Base-by-base conservation (phyloP, 208 protist genomes). In the Sergeia podlipaevii region DNA sequence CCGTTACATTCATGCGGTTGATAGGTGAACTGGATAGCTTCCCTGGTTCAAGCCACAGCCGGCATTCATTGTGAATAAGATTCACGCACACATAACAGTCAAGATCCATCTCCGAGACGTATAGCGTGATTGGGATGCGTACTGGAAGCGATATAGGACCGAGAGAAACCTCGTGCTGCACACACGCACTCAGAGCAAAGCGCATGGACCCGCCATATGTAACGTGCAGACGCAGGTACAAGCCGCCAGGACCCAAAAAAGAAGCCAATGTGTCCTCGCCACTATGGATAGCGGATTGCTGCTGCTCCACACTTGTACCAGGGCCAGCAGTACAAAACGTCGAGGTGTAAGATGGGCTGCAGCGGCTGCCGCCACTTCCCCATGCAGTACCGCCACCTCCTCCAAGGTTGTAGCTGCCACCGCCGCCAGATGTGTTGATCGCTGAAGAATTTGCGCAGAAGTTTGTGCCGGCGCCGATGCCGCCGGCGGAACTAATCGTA, bases 71-170 rank as follows among this genome's bases (percentile, higher is more conserved):
- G 41, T 67, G 28, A 34, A 67, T 62, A 8, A 91, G 23, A 50
- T 94, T 94, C 17, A 90, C 36, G 44, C 74, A 87, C 5, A 94
- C 44, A 55, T 77, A 80, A 61, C 79, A 89, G 53, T 91, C 83
- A 18, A 94, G 68, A 54, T 91, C 80, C 34, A 91, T 61, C 39
- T 86, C 78, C 0, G 72, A 62, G 15, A 91, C 38, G 48, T 70
- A 63, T 11, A 89, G 56, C 18, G 65, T 51, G 34, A 91, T 46
- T 0, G 87, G 80, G 63, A 94, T 78, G 27, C 69, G 71, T 11
- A 93, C 65, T 4, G 76, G 74, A 29, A 89, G 36, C 15, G 63
- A 30, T 10, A 79, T 37, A 20, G 20, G 17, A 10, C 74, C 75
- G 18, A 86, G 32, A 17, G 41, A 41, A 18, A 94, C 28, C 10